Percentiles rank a stretch among this genome's conserved stretches.
phyloP scores from a whole-genome alignment of 192 early-diverging fungal genomes.

The Coemansia sp. region DNA sequence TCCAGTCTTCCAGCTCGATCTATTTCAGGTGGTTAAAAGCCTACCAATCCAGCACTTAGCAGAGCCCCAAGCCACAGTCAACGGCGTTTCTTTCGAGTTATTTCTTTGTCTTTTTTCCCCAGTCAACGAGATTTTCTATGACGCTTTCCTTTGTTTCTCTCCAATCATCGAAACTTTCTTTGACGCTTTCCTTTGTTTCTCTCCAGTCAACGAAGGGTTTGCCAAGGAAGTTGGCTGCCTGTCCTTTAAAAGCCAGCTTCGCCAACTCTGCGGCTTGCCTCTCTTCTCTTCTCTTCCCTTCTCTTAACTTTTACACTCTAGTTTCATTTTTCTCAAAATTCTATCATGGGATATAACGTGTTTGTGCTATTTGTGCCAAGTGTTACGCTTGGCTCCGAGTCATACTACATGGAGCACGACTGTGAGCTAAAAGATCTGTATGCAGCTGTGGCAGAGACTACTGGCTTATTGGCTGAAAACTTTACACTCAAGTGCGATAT shows the following conservation, averaged over 20 bases:
- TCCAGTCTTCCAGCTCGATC: too few species aligned
- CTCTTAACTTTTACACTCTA: neutral
- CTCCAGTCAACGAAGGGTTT: neutral
- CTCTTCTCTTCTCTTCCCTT: neutral
- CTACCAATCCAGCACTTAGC: neutral
- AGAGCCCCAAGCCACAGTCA: neutral
- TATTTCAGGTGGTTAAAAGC: too few species aligned
- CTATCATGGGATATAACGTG: neutral
- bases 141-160: too few species aligned
- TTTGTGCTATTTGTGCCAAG: neutral
- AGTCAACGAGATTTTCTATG: too few species aligned
- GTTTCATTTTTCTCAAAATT: neutral
- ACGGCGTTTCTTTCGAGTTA: neutral
- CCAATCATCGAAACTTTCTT: too few species aligned
- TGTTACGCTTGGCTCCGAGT: neutral
- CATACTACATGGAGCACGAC: conserved; percentile 4
- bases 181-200: neutral
- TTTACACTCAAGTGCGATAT: neutral
- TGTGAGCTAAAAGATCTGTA: neutral
- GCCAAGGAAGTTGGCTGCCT: too few species aligned
- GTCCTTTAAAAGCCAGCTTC: too few species aligned
- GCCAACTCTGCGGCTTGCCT: neutral
- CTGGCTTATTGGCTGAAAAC: neutral
- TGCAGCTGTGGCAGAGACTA: neutral
- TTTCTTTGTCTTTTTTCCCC: neutral